Evolutionary conservation across 176 grass and related monocot genomes (phyloP), one percentile per base, ranked within the genome.

Genomic region (Neostapfia colusana): DNA sequence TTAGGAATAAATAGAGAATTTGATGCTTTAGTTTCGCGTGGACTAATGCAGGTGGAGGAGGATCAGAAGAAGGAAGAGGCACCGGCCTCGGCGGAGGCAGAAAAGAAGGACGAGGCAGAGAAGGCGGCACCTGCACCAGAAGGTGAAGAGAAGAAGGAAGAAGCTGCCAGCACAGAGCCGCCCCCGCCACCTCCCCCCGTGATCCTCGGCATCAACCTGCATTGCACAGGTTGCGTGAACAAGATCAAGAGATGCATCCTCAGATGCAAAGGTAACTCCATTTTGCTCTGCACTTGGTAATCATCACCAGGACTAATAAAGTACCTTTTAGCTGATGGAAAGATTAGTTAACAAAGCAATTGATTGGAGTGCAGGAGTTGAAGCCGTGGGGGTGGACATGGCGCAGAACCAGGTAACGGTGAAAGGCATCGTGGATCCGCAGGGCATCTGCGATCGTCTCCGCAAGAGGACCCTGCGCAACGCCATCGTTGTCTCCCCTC

Each of bases 151-250:
- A 72, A 64, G 59, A 69, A 85, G 57, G 73, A 82, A 23, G 59
- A 77, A 63, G 61, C 34, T 18, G 10, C 37, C 64, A 60, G 24
- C 0, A 40, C 81, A 42, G 55, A 71, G 48, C 69, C 85, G 0
- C 88, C 88, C 1, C 40, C 77, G 10, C 87, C 84, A 9, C 84
- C 89, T 5, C 70, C 75, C 11, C 82, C 85, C 0, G 56, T 88
- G 34, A 79, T 97, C 42, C 82, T 97, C 3, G 79, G 69, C 36
- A 65, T 97, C 16, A 77, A 90, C 66, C 77, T 97, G 65, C 93
- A 97, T 57, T 97, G 93, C 72, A 86, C 91, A 17, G 93, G 93
- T 7, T 97, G 93, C 74, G 77, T 88, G 31, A 93, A 84, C 87
- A 90, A 92, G 53, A 85, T 97, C 37, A 78, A 73, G 73, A 81